phyloP scores from a whole-genome alignment of 2,329 filamentous ascomycete genomes.

The Sporothrix pseudoabietina region DNA sequence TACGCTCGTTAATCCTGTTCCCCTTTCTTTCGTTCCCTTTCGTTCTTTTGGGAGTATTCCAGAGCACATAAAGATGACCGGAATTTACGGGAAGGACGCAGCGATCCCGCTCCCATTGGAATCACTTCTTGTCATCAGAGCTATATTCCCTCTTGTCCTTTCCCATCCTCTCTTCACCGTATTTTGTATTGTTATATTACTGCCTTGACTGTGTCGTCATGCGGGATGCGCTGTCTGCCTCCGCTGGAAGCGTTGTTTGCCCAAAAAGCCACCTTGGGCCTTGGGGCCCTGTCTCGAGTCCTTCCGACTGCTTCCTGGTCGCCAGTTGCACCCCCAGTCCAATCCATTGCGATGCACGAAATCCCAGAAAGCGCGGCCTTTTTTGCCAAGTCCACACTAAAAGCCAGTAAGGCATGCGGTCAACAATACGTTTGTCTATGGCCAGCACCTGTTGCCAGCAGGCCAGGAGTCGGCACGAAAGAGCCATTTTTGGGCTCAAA shows the following conservation, averaged over 20 bases:
- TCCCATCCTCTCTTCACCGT: neutral
- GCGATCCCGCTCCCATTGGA: neutral
- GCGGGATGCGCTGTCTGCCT: conserved; percentile 14
- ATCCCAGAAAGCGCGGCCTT: neutral
- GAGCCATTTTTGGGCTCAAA: neutral
- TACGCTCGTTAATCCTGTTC: neutral
- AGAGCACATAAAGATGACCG: neutral
- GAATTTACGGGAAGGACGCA: neutral
- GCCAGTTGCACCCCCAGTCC: neutral
- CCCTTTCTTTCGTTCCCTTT: neutral
- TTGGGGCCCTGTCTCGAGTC: neutral
- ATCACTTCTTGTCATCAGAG: neutral
- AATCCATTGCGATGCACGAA: conserved; percentile 5
- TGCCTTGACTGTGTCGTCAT: conserved; percentile 14
- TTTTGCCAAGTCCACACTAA: neutral
- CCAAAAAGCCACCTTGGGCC: neutral
- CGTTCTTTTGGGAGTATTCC: neutral
- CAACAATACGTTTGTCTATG: neutral
- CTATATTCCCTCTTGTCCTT: neutral
- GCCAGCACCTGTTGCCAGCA: neutral
- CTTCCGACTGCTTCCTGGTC: neutral
- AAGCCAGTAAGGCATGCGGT: neutral
- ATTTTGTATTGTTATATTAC: neutral
- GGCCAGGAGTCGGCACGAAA: neutral
- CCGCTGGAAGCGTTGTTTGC: conserved; percentile 1